A percentile compares a stretch with the other conserved stretches of the same genome.
Evolutionary conservation across 2,329 filamentous ascomycete species (phyloP).

Genomic region (Aotearoamyces nothofagi): DNA sequence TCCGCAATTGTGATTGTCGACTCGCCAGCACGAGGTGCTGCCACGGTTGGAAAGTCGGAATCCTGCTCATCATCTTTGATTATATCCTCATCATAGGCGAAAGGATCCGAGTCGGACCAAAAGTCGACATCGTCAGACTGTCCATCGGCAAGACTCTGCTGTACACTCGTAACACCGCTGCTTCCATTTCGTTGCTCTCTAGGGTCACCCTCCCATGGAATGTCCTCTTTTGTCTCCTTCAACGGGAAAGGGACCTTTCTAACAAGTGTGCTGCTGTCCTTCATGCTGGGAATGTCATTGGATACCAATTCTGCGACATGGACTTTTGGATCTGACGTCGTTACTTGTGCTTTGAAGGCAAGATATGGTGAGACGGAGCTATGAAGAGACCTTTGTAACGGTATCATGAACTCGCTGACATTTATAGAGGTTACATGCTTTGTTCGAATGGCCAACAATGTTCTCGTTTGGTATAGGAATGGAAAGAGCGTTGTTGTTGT

Average conservation of each 20-base stretch:
- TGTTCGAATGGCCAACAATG: too few relatives aligned
- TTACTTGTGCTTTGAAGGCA: too few relatives aligned
- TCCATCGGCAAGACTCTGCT: background rate
- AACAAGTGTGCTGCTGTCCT: too few relatives aligned
- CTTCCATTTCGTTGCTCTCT: background rate
- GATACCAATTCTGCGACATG: too few relatives aligned
- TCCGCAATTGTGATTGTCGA: constrained; percentile 44
- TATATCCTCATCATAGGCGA: background rate
- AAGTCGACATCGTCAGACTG: background rate
- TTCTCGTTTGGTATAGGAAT: constrained; percentile 60
- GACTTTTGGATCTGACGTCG: too few relatives aligned
- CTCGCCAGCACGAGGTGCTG: constrained; percentile 5
- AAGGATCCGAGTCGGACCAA: background rate
- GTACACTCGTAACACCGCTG: too few relatives aligned
- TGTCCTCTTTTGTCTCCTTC: background rate
- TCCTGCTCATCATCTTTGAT: background rate
- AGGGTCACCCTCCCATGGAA: background rate
- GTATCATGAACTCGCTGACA: too few relatives aligned
- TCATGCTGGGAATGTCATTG: too few relatives aligned
- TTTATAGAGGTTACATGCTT: too few relatives aligned
- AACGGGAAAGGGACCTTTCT: too few relatives aligned
- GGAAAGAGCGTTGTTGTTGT: constrained; percentile 38
- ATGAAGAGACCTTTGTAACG: too few relatives aligned
- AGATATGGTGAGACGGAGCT: too few relatives aligned
- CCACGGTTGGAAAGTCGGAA: background rate